Conservation (phyloP, 306 rosid genomes). For the Dalbergia cultrata region DNA sequence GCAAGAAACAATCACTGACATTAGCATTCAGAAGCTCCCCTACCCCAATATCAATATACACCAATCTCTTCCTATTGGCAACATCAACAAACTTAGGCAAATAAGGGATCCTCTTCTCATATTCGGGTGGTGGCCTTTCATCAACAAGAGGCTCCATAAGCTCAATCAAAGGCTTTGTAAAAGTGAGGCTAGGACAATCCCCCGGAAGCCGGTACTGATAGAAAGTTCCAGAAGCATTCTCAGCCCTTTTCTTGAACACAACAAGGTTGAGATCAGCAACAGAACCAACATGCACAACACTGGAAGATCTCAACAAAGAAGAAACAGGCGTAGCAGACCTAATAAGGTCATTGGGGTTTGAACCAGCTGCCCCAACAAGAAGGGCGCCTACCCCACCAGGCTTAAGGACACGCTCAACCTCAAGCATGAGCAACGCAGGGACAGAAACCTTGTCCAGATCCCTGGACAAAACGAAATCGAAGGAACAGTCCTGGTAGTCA, state of each 20-base stretch:
- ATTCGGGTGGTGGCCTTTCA: constrained; percentile 51
- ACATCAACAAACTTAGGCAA: constrained; percentile 75
- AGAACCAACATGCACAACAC: constrained; percentile 71
- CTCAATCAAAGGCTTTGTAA: constrained; percentile 65
- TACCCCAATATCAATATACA: constrained; percentile 85
- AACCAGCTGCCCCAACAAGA: constrained; percentile 55
- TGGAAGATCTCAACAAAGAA: constrained; percentile 75
- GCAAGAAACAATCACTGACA: constrained; percentile 67
- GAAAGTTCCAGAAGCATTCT: constrained; percentile 55
- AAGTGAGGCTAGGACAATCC: constrained; percentile 71
- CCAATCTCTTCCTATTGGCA: constrained; percentile 65
- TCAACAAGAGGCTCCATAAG: constrained; percentile 75
- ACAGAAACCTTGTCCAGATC: constrained; percentile 74
- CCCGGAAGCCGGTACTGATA: constrained; percentile 64
- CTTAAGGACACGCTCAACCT: constrained; percentile 89
- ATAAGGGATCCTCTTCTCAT: constrained; percentile 50
- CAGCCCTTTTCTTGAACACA: constrained; percentile 71
- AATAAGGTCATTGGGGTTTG: constrained; percentile 63
- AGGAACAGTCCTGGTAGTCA: constrained; percentile 63
- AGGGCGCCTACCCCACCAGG: constrained; percentile 93
- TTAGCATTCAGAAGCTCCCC: constrained; percentile 66
- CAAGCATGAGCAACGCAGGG: constrained; percentile 81
- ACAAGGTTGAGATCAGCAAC: constrained; percentile 68
- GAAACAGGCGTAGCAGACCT: constrained; percentile 86
- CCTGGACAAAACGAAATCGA: constrained; percentile 79